phyloP scores from a whole-genome alignment of 805 yeast genomes.

The Ogataea minuta region DNA sequence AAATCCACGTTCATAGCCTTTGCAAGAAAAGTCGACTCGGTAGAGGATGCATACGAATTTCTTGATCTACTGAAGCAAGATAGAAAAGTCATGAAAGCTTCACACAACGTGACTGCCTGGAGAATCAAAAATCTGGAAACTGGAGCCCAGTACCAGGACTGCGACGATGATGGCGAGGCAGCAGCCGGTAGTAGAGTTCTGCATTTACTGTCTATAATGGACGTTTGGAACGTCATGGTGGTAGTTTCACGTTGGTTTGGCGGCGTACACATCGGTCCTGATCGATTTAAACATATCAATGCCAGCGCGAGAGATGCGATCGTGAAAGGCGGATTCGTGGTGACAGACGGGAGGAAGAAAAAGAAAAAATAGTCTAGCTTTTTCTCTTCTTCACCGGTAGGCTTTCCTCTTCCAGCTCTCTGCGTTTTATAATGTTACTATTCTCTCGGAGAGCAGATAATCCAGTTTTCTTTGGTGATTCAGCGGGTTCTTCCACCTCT shows the following conservation, averaged over 20 bases:
- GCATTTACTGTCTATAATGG: constrained; percentile 72
- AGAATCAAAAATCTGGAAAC: constrained; percentile 54
- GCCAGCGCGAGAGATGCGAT: constrained; percentile 85
- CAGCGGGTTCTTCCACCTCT: not conserved
- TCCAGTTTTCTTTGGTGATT: constrained; percentile 1
- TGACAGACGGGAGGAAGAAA: constrained; percentile 21
- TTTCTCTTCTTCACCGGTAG: constrained; percentile 20
- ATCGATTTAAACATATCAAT: constrained; percentile 90
- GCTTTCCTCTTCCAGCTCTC: constrained; percentile 7
- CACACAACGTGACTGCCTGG: constrained; percentile 87
- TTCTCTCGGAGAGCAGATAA: constrained; percentile 9
- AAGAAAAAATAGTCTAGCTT: constrained; percentile 26
- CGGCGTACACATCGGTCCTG: constrained; percentile 89
- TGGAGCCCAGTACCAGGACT: constrained; percentile 70
- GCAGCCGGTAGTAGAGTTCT: constrained; percentile 91
- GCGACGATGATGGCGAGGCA: constrained; percentile 95
- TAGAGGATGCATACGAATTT: constrained; percentile 61
- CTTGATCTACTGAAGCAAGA: constrained; percentile 58
- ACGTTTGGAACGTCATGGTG: constrained; percentile 80
- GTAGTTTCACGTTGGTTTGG: constrained; percentile 93
- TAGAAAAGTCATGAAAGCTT: constrained; percentile 61
- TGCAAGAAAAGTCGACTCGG: constrained; percentile 58
- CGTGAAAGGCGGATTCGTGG: constrained; percentile 54
- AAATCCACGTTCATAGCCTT: constrained; percentile 84
- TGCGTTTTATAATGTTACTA: constrained; percentile 6